Base-by-base conservation (phyloP, 352 stramenopile species). In the Phytophthora meadii region DNA sequence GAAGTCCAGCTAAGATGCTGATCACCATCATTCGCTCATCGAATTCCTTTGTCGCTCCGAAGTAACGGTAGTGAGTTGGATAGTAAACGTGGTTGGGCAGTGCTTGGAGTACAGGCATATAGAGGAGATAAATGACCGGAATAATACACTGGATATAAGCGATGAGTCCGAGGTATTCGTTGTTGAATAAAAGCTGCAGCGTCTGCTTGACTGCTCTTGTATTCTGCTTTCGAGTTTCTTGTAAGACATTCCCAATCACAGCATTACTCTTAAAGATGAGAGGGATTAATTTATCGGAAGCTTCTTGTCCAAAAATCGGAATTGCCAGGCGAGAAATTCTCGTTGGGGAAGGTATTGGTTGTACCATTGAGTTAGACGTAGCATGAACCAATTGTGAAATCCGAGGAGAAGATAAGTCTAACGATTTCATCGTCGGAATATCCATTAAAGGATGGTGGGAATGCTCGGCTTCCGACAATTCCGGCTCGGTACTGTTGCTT, bases 171-270 rank as follows among this genome's bases (percentile, higher is more conserved):
- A 82, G 36, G 41, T 82, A 79, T 17, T 82, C 74, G 52, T 71
- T 79, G 19, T 70, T 66, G 53, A 82, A 82, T 12, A 82, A 64
- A 24, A 82, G 30, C 39, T 74, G 70, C 12, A 76, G 69, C 3
- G 65, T 74, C 27, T 81, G 65, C 12, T 78, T 65, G 5, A 81
- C 57, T 0, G 65, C 59, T 37, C 36, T 40, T 0, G 72, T 72
- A 30, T 77, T 77, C 40, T 77, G 66, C 27, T 65, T 68, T 19
- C 52, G 47, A n/a, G n/a, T n/a, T n/a, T n/a, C n/a, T n/a, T n/a
- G n/a, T n/a, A n/a, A n/a, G n/a, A n/a, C n/a, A n/a, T n/a, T n/a
- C n/a, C n/a, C n/a, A n/a, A n/a, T n/a, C n/a, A n/a, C n/a, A n/a
- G n/a, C n/a, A n/a, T n/a, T n/a, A n/a, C n/a, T n/a, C n/a, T n/a